These are phyloP conservation scores for Tylopilus subfusipes DNA, from an alignment of 768 basidiomycete genomes.

Conservation along the genomic window DNA sequence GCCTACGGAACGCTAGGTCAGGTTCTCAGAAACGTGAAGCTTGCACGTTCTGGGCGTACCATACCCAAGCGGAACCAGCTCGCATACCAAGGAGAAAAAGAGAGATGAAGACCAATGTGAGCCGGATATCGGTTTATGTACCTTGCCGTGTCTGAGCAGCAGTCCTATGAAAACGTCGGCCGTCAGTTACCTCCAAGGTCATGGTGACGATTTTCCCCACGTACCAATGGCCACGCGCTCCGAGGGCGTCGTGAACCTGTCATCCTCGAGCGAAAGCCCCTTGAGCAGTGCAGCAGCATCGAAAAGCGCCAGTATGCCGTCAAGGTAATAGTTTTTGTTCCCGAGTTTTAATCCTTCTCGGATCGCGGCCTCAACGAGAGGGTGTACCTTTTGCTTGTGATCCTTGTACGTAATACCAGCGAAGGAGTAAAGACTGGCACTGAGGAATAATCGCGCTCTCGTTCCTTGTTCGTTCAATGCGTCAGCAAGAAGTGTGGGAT, in stretches of 20 bases:
- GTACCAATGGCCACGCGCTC: slow-evolving; percentile 60
- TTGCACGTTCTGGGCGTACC: slow-evolving; percentile 18
- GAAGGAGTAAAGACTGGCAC: slow-evolving; percentile 73
- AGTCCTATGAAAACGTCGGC: slow-evolving; percentile 43
- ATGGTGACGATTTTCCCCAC: slow-evolving; percentile 9
- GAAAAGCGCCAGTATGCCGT: slow-evolving; percentile 70
- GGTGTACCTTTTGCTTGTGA: slow-evolving; percentile 57
- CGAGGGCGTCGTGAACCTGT: slow-evolving; percentile 37
- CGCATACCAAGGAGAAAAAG: slow-evolving; percentile 72
- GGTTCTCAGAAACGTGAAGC: not conserved
- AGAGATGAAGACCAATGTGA: slow-evolving; percentile 69
- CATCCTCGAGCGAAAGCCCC: slow-evolving; percentile 29
- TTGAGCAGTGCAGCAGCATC: slow-evolving; percentile 44
- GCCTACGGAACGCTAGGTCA: slow-evolving; percentile 31
- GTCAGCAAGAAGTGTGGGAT: slow-evolving; percentile 39
- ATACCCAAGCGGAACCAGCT: slow-evolving; percentile 57
- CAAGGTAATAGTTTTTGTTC: slow-evolving; percentile 69
- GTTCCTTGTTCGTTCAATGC: slow-evolving; percentile 28
- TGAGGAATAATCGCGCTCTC: slow-evolving; percentile 70
- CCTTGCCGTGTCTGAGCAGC: slow-evolving; percentile 58
- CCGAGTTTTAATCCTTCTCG: slow-evolving; percentile 85
- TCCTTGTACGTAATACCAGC: slow-evolving; percentile 54
- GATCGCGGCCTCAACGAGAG: slow-evolving; percentile 65
- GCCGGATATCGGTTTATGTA: slow-evolving; percentile 62
- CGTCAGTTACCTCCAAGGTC: not conserved